Evolutionary conservation across 495 filamentous ascomycete species (phyloP).

Genomic region (Hyaloscypha bicolor): DNA sequence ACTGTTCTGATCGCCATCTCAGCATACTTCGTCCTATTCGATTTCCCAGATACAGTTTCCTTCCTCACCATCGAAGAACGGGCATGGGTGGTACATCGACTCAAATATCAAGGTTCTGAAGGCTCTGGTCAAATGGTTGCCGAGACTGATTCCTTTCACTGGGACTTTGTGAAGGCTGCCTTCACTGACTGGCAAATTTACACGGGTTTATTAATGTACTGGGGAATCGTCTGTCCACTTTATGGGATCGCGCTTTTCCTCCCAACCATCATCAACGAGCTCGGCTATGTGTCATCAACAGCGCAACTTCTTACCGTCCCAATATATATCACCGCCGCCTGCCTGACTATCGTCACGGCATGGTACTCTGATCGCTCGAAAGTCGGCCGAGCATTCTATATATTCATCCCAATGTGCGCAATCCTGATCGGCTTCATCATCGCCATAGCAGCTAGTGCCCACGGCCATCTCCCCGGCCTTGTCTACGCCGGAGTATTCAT

Average conservation of each 20-base stretch:
- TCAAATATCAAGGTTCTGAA: conserved; percentile 50
- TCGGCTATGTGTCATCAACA: conserved; percentile 43
- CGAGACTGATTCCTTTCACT: conserved; percentile 61
- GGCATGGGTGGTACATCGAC: conserved; percentile 49
- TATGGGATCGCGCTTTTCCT: conserved; percentile 58
- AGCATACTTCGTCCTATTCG: conserved; percentile 62
- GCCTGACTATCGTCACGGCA: conserved; percentile 59
- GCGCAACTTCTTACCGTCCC: conserved; percentile 21
- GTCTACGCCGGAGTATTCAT: conserved; percentile 78
- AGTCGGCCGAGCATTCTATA: conserved; percentile 56
- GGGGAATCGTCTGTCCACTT: conserved; percentile 62
- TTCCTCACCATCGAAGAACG: conserved; percentile 76
- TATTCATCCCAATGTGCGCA: conserved; percentile 59
- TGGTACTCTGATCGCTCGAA: conserved; percentile 63
- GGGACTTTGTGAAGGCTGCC: conserved; percentile 59
- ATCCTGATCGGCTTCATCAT: conserved; percentile 71
- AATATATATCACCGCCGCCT: conserved; percentile 52
- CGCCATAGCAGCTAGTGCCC: conserved; percentile 41
- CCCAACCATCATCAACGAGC: conserved; percentile 57
- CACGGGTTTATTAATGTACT: conserved; percentile 45
- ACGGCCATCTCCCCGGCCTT: conserved; percentile 56
- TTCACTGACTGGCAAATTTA: conserved; percentile 76
- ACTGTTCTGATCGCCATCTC: conserved; percentile 57
- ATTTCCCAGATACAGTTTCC: conserved; percentile 66
- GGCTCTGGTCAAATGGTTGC: conserved; percentile 42